Evolutionary conservation across 352 stramenopile species (phyloP).

Genomic region (Phytophthora chlamydospora): DNA sequence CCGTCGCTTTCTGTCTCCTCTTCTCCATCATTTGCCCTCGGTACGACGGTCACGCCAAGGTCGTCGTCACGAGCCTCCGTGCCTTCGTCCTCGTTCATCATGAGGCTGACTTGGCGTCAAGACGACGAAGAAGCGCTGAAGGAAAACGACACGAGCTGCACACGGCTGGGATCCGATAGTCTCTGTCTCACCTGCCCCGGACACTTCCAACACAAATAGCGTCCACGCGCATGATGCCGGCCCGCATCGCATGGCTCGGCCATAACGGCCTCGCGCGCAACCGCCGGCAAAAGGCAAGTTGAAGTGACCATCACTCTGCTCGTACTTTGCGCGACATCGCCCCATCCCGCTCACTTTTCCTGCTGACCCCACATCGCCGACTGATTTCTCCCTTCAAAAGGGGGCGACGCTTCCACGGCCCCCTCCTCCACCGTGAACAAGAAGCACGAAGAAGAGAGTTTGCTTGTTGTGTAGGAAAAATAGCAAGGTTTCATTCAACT

Average conservation of each 20-base stretch:
- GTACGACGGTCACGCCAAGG: background rate
- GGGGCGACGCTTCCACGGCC: too few species aligned
- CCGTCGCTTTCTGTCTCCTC: slow-evolving; percentile 23
- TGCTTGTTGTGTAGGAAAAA: slow-evolving; percentile 24
- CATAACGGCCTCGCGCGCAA: slow-evolving; percentile 26
- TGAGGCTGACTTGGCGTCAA: background rate
- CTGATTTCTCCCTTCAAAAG: slow-evolving; percentile 5
- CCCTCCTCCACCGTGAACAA: too few species aligned
- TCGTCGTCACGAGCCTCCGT: slow-evolving; percentile 8
- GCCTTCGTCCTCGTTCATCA: slow-evolving; percentile 31
- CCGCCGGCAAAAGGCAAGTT: slow-evolving; percentile 18
- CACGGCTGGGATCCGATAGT: background rate
- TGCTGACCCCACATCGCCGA: too few species aligned
- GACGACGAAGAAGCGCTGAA: background rate
- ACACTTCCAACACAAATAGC: slow-evolving; percentile 23
- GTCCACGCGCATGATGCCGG: background rate
- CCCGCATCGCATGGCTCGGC: background rate
- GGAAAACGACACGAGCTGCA: slow-evolving; percentile 9
- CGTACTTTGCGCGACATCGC: slow-evolving; percentile 9
- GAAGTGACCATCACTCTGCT: slow-evolving; percentile 34
- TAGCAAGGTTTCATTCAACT: slow-evolving; percentile 44
- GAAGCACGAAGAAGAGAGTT: background rate
- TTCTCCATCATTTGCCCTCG: background rate
- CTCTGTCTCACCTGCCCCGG: background rate
- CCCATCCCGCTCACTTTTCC: background rate